Evolutionary conservation across 108 stramenopile species (phyloP).

Genomic region (Nitzschia sp.): DNA sequence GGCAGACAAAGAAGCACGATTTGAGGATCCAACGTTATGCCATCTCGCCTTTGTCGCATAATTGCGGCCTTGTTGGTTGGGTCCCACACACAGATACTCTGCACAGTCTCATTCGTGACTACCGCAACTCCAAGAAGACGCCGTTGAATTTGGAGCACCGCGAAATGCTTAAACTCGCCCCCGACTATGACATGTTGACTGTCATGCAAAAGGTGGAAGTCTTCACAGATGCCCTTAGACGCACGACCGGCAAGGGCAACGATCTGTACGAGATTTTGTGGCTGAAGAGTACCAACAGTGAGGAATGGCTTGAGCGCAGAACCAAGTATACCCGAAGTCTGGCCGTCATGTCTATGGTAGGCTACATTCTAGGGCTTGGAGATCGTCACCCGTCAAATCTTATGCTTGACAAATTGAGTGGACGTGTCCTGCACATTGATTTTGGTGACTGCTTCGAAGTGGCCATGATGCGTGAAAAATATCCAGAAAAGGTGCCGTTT

Average conservation of each 20-base stretch:
- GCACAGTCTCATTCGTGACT: conserved; percentile 94
- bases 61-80: conserved; percentile 98
- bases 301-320: conserved; percentile 96
- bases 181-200: conserved; percentile 93
- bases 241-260: conserved; percentile 87
- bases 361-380: conserved; percentile 93
- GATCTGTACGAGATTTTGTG: conserved; percentile 96
- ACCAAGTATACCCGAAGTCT: conserved; percentile 95
- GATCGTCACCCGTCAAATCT: conserved; percentile 93
- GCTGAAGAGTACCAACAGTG: conserved; percentile 94
- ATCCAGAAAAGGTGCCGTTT: conserved; percentile 98
- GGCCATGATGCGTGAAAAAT: conserved; percentile 98
- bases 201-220: conserved; percentile 98
- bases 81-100: conserved; percentile 98
- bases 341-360: conserved; percentile 99
- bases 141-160: conserved; percentile 94
- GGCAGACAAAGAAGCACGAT: conserved; percentile 92
- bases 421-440: conserved; percentile 96
- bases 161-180: conserved; percentile 88
- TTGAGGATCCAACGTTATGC: conserved; percentile 95
- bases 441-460: conserved; percentile 99
- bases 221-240: conserved; percentile 86
- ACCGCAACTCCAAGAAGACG: conserved; percentile 87
- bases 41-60: conserved; percentile 95
- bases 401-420: conserved; percentile 91